A percentile compares a stretch with the other conserved stretches of the same genome.
Evolutionary conservation across 441 rosid species (phyloP).

Genomic region (Biscutella laevigata): DNA sequence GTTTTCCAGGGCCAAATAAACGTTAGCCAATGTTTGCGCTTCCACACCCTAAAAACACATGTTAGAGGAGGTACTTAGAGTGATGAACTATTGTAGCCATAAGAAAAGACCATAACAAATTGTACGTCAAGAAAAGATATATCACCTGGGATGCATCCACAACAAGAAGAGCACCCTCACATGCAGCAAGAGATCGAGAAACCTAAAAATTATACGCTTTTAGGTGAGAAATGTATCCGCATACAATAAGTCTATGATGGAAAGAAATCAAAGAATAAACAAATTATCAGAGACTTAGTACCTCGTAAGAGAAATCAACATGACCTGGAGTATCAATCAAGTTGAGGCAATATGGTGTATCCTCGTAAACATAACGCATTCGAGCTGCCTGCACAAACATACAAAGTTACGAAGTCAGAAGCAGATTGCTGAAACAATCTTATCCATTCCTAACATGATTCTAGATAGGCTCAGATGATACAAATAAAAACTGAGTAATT

Average conservation of each 20-base stretch:
- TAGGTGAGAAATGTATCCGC: neutral
- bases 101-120: neutral
- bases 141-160: constrained; percentile 97
- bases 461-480: neutral
- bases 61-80: constrained; percentile 7
- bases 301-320: constrained; percentile 97
- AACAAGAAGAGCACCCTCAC: constrained; percentile 98
- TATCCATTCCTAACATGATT: neutral
- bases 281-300: constrained; percentile 9
- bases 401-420: constrained; percentile 11
- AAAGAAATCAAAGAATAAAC: neutral
- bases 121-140: neutral
- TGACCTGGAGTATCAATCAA: constrained; percentile 96
- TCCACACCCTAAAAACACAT: constrained; percentile 76
- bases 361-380: constrained; percentile 71
- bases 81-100: neutral
- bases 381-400: constrained; percentile 68
- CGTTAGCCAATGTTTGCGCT: constrained; percentile 95
- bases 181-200: constrained; percentile 97
- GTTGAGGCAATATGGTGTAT: constrained; percentile 70
- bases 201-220: constrained; percentile 39
- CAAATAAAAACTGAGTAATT: neutral
- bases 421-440: neutral
- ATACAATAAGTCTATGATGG: neutral
- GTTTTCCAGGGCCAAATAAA: constrained; percentile 89